These are phyloP conservation scores for Cercospora sesami DNA, from an alignment of 2,329 filamentous ascomycete species.

Conservation along the genomic window DNA sequence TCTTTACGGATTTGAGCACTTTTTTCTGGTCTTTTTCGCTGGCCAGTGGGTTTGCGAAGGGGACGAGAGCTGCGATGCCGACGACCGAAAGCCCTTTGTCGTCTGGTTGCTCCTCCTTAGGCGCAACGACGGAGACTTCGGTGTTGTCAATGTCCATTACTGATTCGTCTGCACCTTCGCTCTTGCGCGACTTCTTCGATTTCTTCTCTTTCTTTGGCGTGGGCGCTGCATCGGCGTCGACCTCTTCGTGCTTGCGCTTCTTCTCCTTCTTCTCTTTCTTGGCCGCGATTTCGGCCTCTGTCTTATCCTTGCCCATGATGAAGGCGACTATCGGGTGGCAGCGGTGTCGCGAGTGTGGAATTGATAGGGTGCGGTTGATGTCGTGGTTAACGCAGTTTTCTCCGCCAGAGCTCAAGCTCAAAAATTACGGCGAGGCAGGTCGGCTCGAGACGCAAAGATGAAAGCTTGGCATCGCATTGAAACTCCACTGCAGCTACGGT, in stretches of 20 bases:
- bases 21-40: slow-evolving; percentile 73
- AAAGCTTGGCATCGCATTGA: slow-evolving; percentile 2
- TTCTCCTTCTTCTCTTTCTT: slow-evolving; percentile 43
- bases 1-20: slow-evolving; percentile 65
- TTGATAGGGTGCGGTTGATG: neutral
- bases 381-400: neutral
- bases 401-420: slow-evolving; percentile 1
- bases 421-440: slow-evolving; percentile 5
- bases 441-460: neutral
- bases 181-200: slow-evolving; percentile 56
- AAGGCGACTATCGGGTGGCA: neutral
- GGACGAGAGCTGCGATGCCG: slow-evolving; percentile 63
- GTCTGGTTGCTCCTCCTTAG: slow-evolving; percentile 44
- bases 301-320: slow-evolving; percentile 43
- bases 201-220: slow-evolving; percentile 56
- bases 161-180: slow-evolving; percentile 51
- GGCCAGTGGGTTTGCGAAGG: slow-evolving; percentile 78
- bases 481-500: slow-evolving; percentile 1
- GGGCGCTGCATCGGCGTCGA: slow-evolving; percentile 17
- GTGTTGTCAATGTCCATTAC: slow-evolving; percentile 34
- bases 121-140: slow-evolving; percentile 23
- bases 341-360: neutral
- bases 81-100: slow-evolving; percentile 42
- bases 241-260: slow-evolving; percentile 38
- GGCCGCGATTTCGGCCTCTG: slow-evolving; percentile 38